Conservation (phyloP, 768 basidiomycete genomes). For the Erythrobasidium yunnanense region DNA sequence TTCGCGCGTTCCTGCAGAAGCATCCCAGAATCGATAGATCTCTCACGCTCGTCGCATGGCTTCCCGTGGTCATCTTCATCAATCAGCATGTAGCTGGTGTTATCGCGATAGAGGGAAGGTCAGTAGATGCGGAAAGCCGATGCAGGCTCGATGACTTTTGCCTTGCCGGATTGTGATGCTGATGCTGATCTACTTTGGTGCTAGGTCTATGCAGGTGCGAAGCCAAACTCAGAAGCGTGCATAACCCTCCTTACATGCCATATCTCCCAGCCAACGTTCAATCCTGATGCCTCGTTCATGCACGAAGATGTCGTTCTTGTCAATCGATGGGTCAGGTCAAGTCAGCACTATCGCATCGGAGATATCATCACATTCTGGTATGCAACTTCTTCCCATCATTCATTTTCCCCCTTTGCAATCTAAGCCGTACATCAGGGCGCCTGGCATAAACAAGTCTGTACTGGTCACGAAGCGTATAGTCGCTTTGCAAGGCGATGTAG, state of each 20-base stretch:
- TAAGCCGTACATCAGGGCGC: not conserved
- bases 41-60: slow-evolving; percentile 33
- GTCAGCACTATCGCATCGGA: slow-evolving; percentile 28
- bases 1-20: not conserved
- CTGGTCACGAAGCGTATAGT: slow-evolving; percentile 37
- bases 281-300: slow-evolving; percentile 35
- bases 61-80: slow-evolving; percentile 32
- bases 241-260: not conserved
- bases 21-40: not conserved
- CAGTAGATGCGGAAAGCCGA: not conserved
- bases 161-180: too few species aligned
- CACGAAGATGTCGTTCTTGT: slow-evolving; percentile 35
- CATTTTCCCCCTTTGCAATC: not conserved
- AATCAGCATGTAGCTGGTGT: slow-evolving; percentile 32
- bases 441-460: slow-evolving; percentile 16
- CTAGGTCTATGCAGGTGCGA: slow-evolving; percentile 38
- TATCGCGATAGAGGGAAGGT: slow-evolving; percentile 35
- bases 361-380: slow-evolving; percentile 36
- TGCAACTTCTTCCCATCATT: not conserved
- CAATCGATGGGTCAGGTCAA: slow-evolving; percentile 29
- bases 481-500: slow-evolving; percentile 35
- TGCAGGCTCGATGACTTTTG: too few species aligned
- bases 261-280: slow-evolving; percentile 34
- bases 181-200: not conserved
- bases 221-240: not conserved